Evolutionary conservation across 164 flowering plant species (phyloP).

Genomic region (Nymphaea colorata): DNA sequence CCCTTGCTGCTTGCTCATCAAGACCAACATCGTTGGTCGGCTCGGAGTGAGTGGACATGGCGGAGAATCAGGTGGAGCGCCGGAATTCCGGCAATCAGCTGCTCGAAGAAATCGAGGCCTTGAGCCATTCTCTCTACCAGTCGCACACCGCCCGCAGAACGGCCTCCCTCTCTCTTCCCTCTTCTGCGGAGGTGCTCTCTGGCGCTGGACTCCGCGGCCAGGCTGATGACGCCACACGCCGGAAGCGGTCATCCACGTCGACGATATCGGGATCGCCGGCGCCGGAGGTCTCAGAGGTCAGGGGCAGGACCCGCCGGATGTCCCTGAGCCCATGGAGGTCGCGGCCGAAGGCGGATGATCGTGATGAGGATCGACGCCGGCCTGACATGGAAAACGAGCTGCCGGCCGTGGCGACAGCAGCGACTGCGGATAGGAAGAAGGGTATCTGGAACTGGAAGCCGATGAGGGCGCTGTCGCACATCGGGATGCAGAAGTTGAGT

Average conservation of each 20-base stretch:
- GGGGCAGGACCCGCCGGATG: slow-evolving; percentile 49
- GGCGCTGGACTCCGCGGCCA: slow-evolving; percentile 8
- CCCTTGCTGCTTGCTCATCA: background rate
- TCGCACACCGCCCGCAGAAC: slow-evolving; percentile 47
- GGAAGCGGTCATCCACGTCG: background rate
- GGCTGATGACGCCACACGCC: slow-evolving; percentile 5
- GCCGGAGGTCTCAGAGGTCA: slow-evolving; percentile 8
- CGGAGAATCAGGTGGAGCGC: slow-evolving; percentile 3
- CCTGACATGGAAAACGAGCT: background rate
- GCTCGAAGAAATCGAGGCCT: slow-evolving; percentile 60
- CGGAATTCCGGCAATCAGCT: slow-evolving; percentile 47
- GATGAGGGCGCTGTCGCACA: slow-evolving; percentile 63
- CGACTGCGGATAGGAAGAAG: slow-evolving; percentile 34
- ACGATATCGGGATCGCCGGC: background rate
- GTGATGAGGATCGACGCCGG: background rate
- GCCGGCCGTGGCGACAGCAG: background rate
- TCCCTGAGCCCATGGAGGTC: slow-evolving; percentile 89
- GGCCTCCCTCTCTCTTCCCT: slow-evolving; percentile 72
- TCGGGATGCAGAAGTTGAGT: slow-evolving; percentile 71
- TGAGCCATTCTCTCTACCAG: slow-evolving; percentile 65
- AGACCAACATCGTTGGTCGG: background rate
- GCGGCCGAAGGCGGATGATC: slow-evolving; percentile 35
- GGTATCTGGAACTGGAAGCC: slow-evolving; percentile 97
- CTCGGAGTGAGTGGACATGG: background rate
- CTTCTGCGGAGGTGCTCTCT: slow-evolving; percentile 28